These are phyloP conservation scores for Coemansia sp. DNA, from an alignment of 192 early-diverging fungal genomes.

Conservation along the genomic window DNA sequence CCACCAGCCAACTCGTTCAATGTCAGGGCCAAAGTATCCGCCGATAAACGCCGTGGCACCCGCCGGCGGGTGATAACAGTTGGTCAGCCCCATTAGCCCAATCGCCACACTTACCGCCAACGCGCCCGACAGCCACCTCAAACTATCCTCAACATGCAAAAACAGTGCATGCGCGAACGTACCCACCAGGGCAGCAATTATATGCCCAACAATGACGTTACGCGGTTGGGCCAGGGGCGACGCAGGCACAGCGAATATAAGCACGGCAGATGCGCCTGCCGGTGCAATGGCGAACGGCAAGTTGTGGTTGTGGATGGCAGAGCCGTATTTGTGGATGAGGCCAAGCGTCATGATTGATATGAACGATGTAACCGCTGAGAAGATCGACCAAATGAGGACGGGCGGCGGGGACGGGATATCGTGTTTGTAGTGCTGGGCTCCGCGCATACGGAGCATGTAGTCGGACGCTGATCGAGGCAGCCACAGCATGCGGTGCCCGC, in stretches of 20 bases:
- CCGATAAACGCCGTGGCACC: constrained; percentile 48
- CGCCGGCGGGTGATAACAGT: constrained; percentile 51
- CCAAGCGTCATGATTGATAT: constrained; percentile 25
- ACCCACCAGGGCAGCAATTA: constrained; percentile 38
- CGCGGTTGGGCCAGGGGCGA: constrained; percentile 49
- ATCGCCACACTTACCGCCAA: constrained; percentile 45
- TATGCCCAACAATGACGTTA: constrained; percentile 40
- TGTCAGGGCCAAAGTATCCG: constrained; percentile 20
- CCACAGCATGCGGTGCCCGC: constrained; percentile 33
- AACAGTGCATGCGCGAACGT: constrained; percentile 48
- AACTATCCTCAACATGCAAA: constrained; percentile 20
- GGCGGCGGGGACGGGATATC: constrained; percentile 26
- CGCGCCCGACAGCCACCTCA: constrained; percentile 45
- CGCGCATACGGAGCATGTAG: constrained; percentile 39
- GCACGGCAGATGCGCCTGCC: constrained; percentile 41
- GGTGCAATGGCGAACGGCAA: constrained; percentile 52
- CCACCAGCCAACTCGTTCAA: constrained; percentile 46
- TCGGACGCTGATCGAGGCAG: constrained; percentile 18
- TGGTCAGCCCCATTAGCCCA: constrained; percentile 44
- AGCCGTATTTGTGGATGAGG: constrained; percentile 42
- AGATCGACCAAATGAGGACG: constrained; percentile 36
- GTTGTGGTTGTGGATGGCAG: constrained; percentile 37
- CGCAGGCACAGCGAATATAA: constrained; percentile 41
- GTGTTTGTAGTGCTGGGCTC: constrained; percentile 32
- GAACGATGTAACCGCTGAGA: constrained; percentile 42